Conservation (phyloP, 345 rosid genomes). For the Bretschneidera sinensis region DNA sequence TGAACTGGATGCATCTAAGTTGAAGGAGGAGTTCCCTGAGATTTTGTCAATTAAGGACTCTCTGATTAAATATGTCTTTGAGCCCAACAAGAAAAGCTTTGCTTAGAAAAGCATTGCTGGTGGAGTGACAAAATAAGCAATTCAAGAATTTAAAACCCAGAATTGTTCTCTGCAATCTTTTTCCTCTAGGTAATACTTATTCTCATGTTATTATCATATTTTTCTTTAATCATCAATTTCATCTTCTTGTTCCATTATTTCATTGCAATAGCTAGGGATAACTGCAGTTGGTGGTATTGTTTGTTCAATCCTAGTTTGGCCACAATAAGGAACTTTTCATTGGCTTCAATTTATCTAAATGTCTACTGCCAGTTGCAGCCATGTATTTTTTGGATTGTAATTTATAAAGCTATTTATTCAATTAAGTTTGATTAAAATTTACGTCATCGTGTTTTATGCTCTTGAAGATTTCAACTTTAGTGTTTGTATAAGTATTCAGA, state of each 20-base stretch:
- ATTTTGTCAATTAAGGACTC: slow-evolving; percentile 62
- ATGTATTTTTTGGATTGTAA: neutral
- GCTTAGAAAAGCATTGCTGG: neutral
- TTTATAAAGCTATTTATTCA: slow-evolving; percentile 2
- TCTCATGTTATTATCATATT: no score
- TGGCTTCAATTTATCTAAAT: no score
- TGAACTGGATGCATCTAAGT: slow-evolving; percentile 68
- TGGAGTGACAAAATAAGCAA: slow-evolving; percentile 8
- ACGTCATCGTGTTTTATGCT: neutral
- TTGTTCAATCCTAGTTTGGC: neutral
- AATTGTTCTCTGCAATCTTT: slow-evolving; percentile 3
- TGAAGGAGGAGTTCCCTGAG: slow-evolving; percentile 70
- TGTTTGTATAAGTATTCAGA: no score
- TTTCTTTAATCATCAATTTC: no score
- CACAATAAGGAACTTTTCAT: no score
- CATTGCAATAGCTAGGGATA: neutral
- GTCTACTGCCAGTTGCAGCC: neutral
- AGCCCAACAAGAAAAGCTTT: slow-evolving; percentile 46
- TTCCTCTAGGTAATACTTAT: no score
- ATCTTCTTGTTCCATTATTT: neutral
- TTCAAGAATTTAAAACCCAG: neutral
- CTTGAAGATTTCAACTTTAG: neutral
- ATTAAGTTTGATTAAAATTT: neutral
- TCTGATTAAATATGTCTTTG: slow-evolving; percentile 49
- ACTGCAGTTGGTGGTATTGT: neutral